Base-by-base conservation (phyloP, 371 early-diverging fungal species). In the Syncephalastrum contaminatum region DNA sequence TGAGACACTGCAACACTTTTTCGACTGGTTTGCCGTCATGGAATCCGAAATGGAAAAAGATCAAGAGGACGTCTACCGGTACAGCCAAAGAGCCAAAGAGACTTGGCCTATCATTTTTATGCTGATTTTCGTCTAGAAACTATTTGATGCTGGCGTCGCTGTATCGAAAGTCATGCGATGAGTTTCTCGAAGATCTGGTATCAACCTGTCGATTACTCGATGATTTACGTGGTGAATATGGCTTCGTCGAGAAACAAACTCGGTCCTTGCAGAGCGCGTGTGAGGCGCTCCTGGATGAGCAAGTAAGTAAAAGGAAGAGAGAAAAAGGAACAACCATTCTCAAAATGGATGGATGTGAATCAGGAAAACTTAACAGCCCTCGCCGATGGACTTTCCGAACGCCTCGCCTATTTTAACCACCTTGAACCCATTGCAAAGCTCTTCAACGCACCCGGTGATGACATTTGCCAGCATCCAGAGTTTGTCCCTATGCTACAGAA, bases 1-100 rank as follows among this genome's bases (percentile, higher is more conserved):
- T 47, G 89, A 92, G 40, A 94, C 88, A 0, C 80, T 91, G 0
- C 91, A 93, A 30, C 88, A 94, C 66, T 96, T 96, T 59, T 81
- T 94, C 54, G 88, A 90, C 48, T 96, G 96, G 96, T 94, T 87
- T 69, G 80, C 90, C n/a, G 54, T 55, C 1, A 80, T 90, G 27
- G 94, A 95, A 67, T 67, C 79, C 21, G 85, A 88, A 48, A 89
- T 93, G 77, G 94, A 91, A 53, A 81, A 83, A 46, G 92, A 88
- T 53, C 91, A 89, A 60, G 93, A 91, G 61, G 92, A 92, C 61
- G 78, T 86, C 6, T 92, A 92, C 63, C 65, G 90, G 88, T 82
- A 68, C 40, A 16, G 14, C 16, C 53, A 45, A 20, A n/a, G 12
- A 16, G 14, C 16, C 53, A 45, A 20, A n/a, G 12, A n/a, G 10